These are phyloP conservation scores for Eragrostis curvula DNA, from an alignment of 176 grass and related monocot species.

Conservation along the genomic window DNA sequence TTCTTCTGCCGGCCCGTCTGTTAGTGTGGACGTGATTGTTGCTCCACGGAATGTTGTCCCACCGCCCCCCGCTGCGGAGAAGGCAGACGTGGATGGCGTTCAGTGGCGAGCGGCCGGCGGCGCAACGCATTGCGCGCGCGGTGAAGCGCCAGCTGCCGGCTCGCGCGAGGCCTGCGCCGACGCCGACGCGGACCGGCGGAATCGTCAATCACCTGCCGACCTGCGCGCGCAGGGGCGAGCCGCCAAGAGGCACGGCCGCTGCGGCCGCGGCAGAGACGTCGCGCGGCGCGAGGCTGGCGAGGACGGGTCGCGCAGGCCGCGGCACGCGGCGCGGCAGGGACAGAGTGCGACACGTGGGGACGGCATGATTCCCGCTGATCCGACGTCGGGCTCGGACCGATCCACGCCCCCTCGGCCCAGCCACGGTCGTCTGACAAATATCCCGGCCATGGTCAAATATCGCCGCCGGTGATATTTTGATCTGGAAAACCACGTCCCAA, in stretches of 20 bases:
- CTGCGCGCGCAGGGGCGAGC: too few species aligned
- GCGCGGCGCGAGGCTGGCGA: too few species aligned
- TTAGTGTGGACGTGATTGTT: neutral
- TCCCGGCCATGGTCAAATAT: too few species aligned
- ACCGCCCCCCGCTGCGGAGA: too few species aligned
- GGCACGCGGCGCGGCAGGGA: neutral
- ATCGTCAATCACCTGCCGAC: neutral
- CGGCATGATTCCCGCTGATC: slow-evolving; percentile 8
- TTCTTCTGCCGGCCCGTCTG: neutral
- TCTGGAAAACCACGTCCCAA: too few species aligned
- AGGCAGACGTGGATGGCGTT: neutral
- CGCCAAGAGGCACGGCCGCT: neutral
- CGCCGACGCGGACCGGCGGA: neutral
- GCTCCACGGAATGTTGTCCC: neutral
- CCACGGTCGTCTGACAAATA: too few species aligned
- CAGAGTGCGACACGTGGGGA: neutral
- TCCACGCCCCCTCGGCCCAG: too few species aligned
- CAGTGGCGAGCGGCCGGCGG: neutral
- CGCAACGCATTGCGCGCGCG: neutral
- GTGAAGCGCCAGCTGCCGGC: neutral
- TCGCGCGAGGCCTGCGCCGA: neutral
- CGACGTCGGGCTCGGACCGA: neutral
- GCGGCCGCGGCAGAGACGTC: too few species aligned
- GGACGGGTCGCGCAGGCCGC: too few species aligned
- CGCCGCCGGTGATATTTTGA: too few species aligned